Base-by-base conservation (phyloP, 805 yeast genomes). In the Nakazawaea ernobii region DNA sequence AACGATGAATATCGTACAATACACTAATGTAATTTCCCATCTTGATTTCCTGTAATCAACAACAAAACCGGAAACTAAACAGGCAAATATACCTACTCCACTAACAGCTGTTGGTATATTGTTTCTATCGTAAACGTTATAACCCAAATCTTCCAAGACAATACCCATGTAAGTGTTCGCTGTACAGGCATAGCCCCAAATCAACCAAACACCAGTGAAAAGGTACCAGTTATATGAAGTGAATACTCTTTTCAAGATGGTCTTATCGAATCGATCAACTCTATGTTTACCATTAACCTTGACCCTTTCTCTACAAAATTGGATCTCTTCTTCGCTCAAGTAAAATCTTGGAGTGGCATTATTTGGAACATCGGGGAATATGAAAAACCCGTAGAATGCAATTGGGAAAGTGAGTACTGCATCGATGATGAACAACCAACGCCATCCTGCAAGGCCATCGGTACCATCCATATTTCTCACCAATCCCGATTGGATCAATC, bases 91-190 rank as follows among this genome's bases (percentile, higher is more conserved):
- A 7, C 86, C 86, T 28, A 81, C 67, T 42, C 77, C 62, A 48
- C 79, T 67, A 55, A 81, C 79, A 17, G 79, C 61, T 49, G 66
- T 63, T 1, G 69, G 71, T 39, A 70, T 64, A 0, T 71, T 57
- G 55, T 71, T 80, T 32, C 66, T 64, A 40, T 68, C 59, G 26
- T 17, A 75, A 63, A 5, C 80, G 67, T 52, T 76, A 69, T 43
- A 85, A 69, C 91, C 91, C 84, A 49, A 85, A 66, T 5, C 76
- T 61, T 56, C 74, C 80, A 9, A 81, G 70, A 11, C 85, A 84
- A 42, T 79, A 69, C 15, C 74, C 67, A 2, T 78, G 74, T 51
- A 45, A 11, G 17, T 79, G 80, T 59, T 75, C 74, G 57, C 77
- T 76, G 63, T 82, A 82, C 80, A 82, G 80, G 46, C 84, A 78